Evolutionary conservation across 1,284 basidiomycete genomes (phyloP), one percentile per base, ranked within the genome.

Genomic region (Hymenochaete sp.): DNA sequence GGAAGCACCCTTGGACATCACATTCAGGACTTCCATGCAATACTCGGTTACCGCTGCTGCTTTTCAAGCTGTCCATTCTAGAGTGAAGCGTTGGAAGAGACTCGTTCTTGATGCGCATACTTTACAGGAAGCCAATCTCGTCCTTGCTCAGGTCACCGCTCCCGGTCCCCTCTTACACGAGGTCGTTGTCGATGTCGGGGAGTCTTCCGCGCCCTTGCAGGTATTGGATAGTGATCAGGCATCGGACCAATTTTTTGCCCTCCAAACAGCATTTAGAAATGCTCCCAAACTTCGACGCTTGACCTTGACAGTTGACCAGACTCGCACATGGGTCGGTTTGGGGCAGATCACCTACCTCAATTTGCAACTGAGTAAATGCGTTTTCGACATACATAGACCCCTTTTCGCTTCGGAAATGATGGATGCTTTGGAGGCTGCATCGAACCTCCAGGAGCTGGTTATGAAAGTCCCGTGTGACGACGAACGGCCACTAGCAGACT

Each of bases 331-430:
- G 45, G 37, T 35, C 21, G 49, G 49, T 4, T 8, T 51, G 14
- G 13, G 41, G 13, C 40, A 42, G 29, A 43, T 51, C 11, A 47
- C 45, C 14, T 44, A 24, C 21, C 45, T 51, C 14, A 27, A 9
- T 36, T 37, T 51, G 6, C 45, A 47, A 24, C 33, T 51, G 27
- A 47, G 47, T 26, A 28, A 45, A 8, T 47, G 49, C 31, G 40
- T 43, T 31, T 35, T 47, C 13, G 18, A 16, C 3, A 24, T 10
- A 21, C 37, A 41, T 13, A 38, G 49, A n/a, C 35, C 41, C 11
- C 38, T 51, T 8, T 35, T 47, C 36, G 35, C 42, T 22, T 51
- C 49, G n/a, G 49, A 51, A 21, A 44, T 47, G 21, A 27, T 51
- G 14, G 27, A 38, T 7, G 45, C 38, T 14, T 32, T 47, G 9